These are phyloP conservation scores for Exophiala alcalophila DNA, from an alignment of 2,329 filamentous ascomycete genomes.

Conservation along the genomic window DNA sequence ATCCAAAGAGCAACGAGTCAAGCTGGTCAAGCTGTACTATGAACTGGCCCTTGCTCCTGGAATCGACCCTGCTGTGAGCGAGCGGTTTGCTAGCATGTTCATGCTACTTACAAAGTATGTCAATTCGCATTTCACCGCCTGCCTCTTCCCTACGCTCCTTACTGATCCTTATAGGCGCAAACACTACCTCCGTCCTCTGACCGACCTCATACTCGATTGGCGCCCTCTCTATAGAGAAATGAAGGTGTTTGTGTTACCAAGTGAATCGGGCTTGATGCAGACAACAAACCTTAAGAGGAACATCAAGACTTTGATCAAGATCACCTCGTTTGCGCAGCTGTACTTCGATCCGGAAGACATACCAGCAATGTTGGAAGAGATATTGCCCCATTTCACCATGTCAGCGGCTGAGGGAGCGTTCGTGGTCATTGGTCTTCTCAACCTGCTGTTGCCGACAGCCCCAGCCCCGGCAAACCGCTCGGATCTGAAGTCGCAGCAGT, in stretches of 20 bases:
- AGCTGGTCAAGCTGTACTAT: conserved; percentile 87
- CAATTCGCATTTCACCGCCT: neutral
- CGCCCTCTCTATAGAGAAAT: conserved; percentile 87
- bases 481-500: conserved; percentile 81
- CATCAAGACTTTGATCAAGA: conserved; percentile 73
- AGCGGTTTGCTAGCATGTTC: conserved; percentile 96
- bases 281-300: conserved; percentile 63
- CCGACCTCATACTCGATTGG: conserved; percentile 92
- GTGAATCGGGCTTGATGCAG: conserved; percentile 67
- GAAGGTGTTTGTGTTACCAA: conserved; percentile 83
- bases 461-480: conserved; percentile 68
- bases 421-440: conserved; percentile 84
- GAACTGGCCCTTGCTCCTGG: conserved; percentile 88
- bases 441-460: conserved; percentile 80
- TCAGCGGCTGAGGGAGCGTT: conserved; percentile 90
- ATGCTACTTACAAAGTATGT: conserved; percentile 88
- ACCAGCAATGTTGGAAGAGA: conserved; percentile 74
- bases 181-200: conserved; percentile 86
- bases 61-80: conserved; percentile 74
- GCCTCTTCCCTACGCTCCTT: neutral
- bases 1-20: conserved; percentile 75
- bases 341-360: conserved; percentile 91
- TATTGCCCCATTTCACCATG: conserved; percentile 84
- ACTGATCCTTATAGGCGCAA: conserved; percentile 64
- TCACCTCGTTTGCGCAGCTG: conserved; percentile 83